Evolutionary conservation across 1,139 yeast species (phyloP), one percentile per base, ranked within the genome.

Genomic region (Lodderomyces margitis): DNA sequence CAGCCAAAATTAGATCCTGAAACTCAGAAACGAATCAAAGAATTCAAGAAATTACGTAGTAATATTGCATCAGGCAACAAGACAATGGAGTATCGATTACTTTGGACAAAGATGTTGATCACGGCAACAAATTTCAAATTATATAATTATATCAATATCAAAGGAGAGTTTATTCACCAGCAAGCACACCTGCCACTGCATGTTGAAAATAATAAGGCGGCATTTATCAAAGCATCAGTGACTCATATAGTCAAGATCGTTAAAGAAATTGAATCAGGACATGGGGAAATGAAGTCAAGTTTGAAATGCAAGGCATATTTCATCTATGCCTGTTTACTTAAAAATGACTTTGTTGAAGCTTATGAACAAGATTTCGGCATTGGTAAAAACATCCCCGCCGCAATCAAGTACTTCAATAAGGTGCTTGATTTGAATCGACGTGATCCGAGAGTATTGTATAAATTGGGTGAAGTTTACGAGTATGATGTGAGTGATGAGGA

Each of bases 51-150:
- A 21, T 60, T 73, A 43, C 61, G 78, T 36, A 47, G 53, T 17
- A 48, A 66, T 10, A 73, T 73, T 45, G 68, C 76, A 3, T 54
- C 69, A 2, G 78, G 78, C 15, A 70, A 71, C 47, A 73, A 73
- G 51, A 56, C 74, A 1, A 57, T 64, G 37, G 76, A 70, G 44
- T 71, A 59, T 52, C 57, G 78, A 40, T 57, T 71, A 39, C 61
- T 64, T 50, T 73, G 78, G 78, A 64, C 68, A 27, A 68, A 69
- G 47, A 68, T 68, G 74, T 60, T 73, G 50, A 62, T 73, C 31
- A 53, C 55, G 23, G 74, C 77, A 10, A 64, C 71, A 28, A 71
- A 70, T 50, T 64, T 55, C 51, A 64, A 66, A 49, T 58, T 73
- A 24, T 72, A 68, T 48, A 59, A 69, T 7, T 70, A 64, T 47